phyloP scores from a whole-genome alignment of 1,284 basidiomycete species.

The Termitomyces sp. region DNA sequence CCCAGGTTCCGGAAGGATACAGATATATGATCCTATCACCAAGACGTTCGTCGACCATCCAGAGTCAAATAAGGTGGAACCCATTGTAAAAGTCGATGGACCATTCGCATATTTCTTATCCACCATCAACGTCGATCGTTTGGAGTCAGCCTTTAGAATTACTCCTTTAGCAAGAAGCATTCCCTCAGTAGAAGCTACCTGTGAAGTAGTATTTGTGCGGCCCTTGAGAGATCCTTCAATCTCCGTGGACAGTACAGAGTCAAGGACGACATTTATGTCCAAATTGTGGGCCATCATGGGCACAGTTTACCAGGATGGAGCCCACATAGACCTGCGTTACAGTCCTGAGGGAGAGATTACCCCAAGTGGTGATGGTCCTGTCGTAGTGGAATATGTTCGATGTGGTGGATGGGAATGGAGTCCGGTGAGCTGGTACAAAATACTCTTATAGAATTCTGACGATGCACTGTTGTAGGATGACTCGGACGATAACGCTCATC shows the following conservation, averaged over 20 bases:
- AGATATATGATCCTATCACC: constrained; percentile 54
- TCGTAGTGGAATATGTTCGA: constrained; percentile 78
- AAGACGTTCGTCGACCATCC: constrained; percentile 46
- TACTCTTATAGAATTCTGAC: not conserved
- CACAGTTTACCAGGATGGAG: constrained; percentile 69
- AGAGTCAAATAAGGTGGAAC: constrained; percentile 27
- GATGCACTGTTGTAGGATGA: constrained; percentile 37
- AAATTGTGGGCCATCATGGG: constrained; percentile 50
- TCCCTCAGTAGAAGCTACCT: constrained; percentile 37
- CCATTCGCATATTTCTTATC: constrained; percentile 87
- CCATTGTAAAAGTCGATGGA: constrained; percentile 51
- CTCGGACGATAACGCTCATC: constrained; percentile 51
- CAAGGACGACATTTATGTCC: constrained; percentile 40
- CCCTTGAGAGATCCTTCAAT: constrained; percentile 64
- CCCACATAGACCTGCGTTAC: constrained; percentile 64
- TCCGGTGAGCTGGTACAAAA: constrained; percentile 46
- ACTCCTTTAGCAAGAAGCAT: constrained; percentile 49
- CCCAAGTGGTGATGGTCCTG: constrained; percentile 39
- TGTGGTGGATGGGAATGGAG: constrained; percentile 83
- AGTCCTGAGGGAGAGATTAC: constrained; percentile 39
- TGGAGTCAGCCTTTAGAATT: constrained; percentile 80
- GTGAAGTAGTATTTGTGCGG: constrained; percentile 83
- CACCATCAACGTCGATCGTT: constrained; percentile 75
- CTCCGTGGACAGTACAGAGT: constrained; percentile 33
- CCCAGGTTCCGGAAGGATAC: constrained; percentile 35